Percentiles rank a stretch among this genome's conserved stretches.
Evolutionary conservation across 1,139 yeast species (phyloP).

Genomic region (Nematodospora anomalae): DNA sequence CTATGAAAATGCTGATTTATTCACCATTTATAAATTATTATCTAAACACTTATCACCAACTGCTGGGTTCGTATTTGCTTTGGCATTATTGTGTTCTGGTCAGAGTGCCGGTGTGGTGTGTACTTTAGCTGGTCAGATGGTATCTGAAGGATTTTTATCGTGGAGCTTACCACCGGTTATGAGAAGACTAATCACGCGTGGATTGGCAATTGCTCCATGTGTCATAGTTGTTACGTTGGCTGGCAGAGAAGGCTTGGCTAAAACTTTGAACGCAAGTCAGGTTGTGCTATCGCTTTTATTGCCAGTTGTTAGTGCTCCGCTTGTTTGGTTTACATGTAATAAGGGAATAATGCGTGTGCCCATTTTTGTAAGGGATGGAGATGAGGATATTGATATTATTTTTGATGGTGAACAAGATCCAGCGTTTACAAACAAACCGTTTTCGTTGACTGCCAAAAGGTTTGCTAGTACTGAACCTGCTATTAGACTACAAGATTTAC

Average conservation of each 20-base stretch:
- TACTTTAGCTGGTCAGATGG: slow-evolving; percentile 96
- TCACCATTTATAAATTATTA: slow-evolving; percentile 78
- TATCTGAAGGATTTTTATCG: slow-evolving; percentile 85
- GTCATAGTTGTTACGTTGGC: slow-evolving; percentile 70
- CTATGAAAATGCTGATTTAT: slow-evolving; percentile 67
- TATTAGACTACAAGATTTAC: slow-evolving; percentile 41
- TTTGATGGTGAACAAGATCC: slow-evolving; percentile 25
- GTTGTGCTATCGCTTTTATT: slow-evolving; percentile 81
- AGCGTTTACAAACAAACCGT: slow-evolving; percentile 10
- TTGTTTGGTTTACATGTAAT: slow-evolving; percentile 78
- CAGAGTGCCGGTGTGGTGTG: slow-evolving; percentile 98
- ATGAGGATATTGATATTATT: slow-evolving; percentile 23
- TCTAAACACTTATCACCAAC: slow-evolving; percentile 76
- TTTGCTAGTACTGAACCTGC: slow-evolving; percentile 43
- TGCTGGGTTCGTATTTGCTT: slow-evolving; percentile 89
- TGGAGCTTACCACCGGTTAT: slow-evolving; percentile 89
- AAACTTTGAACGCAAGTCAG: slow-evolving; percentile 80
- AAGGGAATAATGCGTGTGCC: slow-evolving; percentile 77
- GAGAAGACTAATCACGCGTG: slow-evolving; percentile 79
- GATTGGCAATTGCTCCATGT: slow-evolving; percentile 87
- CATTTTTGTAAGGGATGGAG: slow-evolving; percentile 34
- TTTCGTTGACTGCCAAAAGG: slow-evolving; percentile 14
- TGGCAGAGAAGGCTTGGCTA: slow-evolving; percentile 85
- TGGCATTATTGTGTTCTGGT: slow-evolving; percentile 92
- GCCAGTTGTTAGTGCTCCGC: slow-evolving; percentile 89